Evolutionary conservation across 1,139 yeast species (phyloP).

Genomic region (Tardiomyces blankii): DNA sequence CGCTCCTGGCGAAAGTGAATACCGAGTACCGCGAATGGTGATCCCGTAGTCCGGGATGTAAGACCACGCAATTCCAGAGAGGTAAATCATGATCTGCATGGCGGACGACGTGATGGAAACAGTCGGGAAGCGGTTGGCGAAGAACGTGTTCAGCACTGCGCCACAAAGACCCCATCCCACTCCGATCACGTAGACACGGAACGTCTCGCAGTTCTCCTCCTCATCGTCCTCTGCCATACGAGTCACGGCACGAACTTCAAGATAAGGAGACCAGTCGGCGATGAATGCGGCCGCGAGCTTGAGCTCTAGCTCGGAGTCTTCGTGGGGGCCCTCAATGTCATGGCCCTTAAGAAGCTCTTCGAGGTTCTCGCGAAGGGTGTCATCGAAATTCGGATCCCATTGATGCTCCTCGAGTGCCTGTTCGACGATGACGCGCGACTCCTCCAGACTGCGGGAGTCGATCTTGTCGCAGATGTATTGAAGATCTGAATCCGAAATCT

Average conservation of each 20-base stretch:
- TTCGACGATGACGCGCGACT: slow-evolving; percentile 31
- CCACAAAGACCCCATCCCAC: slow-evolving; percentile 46
- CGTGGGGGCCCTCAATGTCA: slow-evolving; percentile 4
- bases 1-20: slow-evolving; percentile 40
- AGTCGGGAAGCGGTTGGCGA: slow-evolving; percentile 44
- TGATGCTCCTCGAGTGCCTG: slow-evolving; percentile 30
- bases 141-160: slow-evolving; percentile 47
- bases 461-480: slow-evolving; percentile 7
- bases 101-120: slow-evolving; percentile 37
- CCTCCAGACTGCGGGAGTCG: slow-evolving; percentile 14
- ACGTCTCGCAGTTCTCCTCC: slow-evolving; percentile 39
- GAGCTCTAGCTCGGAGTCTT: slow-evolving; percentile 25
- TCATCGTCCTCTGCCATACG: slow-evolving; percentile 41
- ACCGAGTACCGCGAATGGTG: slow-evolving; percentile 11
- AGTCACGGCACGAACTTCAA: slow-evolving; percentile 51
- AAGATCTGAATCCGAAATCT: slow-evolving; percentile 4
- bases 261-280: slow-evolving; percentile 48
- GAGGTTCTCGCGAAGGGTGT: slow-evolving; percentile 23
- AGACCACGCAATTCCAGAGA: slow-evolving; percentile 34
- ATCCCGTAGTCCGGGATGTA: slow-evolving; percentile 6
- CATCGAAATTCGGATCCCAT: slow-evolving; percentile 41
- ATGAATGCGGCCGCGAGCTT: slow-evolving; percentile 37
- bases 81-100: slow-evolving; percentile 47
- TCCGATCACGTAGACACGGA: slow-evolving; percentile 46
- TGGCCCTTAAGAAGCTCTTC: slow-evolving; percentile 16